These are phyloP conservation scores for Angophora floribunda DNA, from an alignment of 345 rosid species.

Conservation along the genomic window DNA sequence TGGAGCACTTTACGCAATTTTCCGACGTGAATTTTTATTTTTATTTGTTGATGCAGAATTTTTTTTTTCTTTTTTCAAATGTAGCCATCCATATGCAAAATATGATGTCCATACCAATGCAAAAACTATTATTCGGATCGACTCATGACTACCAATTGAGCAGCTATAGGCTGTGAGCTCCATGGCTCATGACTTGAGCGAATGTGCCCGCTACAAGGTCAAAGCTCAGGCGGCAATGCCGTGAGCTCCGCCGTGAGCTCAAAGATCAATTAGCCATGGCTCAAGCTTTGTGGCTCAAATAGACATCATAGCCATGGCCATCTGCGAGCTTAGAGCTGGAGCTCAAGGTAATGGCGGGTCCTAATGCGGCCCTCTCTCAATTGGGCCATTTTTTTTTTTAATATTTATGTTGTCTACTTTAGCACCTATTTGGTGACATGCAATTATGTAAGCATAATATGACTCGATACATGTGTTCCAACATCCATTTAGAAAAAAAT, in stretches of 20 bases:
- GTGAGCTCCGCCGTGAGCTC: background rate
- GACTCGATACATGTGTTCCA: no score
- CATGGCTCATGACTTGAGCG: background rate
- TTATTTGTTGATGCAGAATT: no score
- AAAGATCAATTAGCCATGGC: background rate
- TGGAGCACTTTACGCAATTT: background rate
- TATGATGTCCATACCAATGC: background rate
- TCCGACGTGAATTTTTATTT: background rate
- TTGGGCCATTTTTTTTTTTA: background rate
- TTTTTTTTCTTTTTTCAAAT: no score
- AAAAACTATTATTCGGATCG: background rate
- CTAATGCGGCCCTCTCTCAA: conserved; percentile 21
- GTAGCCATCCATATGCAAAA: background rate
- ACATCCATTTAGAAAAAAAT: no score
- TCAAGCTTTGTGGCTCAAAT: background rate
- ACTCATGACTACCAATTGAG: background rate
- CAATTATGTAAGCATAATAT: no score
- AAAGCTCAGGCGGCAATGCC: background rate
- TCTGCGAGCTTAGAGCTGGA: background rate
- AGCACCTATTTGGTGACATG: no score
- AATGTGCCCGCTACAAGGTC: background rate
- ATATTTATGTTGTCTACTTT: no score
- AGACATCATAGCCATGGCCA: background rate
- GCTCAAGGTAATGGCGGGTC: background rate
- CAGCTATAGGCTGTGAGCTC: background rate